phyloP scores from a whole-genome alignment of 768 basidiomycete genomes.

The Pulveroboletus sp. region DNA sequence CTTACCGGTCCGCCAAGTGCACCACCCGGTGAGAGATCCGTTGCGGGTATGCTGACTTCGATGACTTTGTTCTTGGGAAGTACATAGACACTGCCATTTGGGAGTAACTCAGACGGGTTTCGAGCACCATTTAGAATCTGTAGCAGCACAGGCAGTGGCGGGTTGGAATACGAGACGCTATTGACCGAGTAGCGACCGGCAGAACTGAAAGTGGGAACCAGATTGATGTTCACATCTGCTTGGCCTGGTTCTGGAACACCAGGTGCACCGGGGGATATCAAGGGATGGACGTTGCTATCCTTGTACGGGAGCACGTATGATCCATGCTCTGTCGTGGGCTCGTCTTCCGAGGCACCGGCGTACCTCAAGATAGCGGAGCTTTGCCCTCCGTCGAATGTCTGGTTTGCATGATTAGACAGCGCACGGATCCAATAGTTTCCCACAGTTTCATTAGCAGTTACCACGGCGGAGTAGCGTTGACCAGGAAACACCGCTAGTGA shows the following conservation, averaged over 20 bases:
- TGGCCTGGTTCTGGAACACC: slow-evolving; percentile 32
- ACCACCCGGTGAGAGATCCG: slow-evolving; percentile 2
- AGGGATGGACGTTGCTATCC: slow-evolving; percentile 34
- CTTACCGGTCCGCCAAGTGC: slow-evolving; percentile 14
- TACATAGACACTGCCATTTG: slow-evolving; percentile 37
- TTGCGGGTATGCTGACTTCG: slow-evolving; percentile 37
- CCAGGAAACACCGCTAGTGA: slow-evolving; percentile 41
- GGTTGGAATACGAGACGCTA: slow-evolving; percentile 28
- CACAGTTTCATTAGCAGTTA: slow-evolving; percentile 29
- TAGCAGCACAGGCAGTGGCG: slow-evolving; percentile 28
- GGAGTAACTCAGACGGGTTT: slow-evolving; percentile 34
- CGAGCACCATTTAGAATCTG: slow-evolving; percentile 37
- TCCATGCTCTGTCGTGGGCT: slow-evolving; percentile 29
- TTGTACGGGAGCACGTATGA: slow-evolving; percentile 25
- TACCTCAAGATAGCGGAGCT: slow-evolving; percentile 43
- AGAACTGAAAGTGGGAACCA: slow-evolving; percentile 18
- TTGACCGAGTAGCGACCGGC: slow-evolving; percentile 20
- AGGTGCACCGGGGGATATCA: slow-evolving; percentile 25
- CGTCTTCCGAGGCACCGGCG: slow-evolving; percentile 29
- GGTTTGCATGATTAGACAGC: slow-evolving; percentile 8
- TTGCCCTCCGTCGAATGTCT: slow-evolving; percentile 27
- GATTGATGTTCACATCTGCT: slow-evolving; percentile 37
- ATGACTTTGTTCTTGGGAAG: slow-evolving; percentile 41
- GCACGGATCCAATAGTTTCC: slow-evolving; percentile 41
- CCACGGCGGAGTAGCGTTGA: slow-evolving; percentile 48